Base-by-base conservation (phyloP, 2,329 filamentous ascomycete genomes). In the Calonectria pseudoturangicola region DNA sequence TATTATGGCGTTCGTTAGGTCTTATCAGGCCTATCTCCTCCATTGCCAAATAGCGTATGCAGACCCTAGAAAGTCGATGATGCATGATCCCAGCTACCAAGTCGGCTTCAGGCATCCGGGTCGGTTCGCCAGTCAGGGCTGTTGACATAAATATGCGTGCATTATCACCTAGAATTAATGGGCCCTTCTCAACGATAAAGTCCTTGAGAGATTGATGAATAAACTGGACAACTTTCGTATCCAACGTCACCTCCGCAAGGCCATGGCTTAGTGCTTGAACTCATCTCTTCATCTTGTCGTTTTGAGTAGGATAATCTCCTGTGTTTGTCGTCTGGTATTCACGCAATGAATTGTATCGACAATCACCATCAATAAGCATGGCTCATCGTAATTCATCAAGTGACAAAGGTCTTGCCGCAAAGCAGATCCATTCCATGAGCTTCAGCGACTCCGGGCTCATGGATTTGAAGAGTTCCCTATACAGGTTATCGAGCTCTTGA, bases 371-470 rank as follows among this genome's bases (percentile, higher is more conserved):
- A 36, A 83, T 27, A 18, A 75, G 58, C 77, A 84, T 75, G 5
- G 79, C 82, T 81, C 82, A 84, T 68, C 73, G 79, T 15, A 84
- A 54, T 65, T 83, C 82, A 12, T 77, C 58, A 2, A 79, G 36
- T n/a, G 73, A 68, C 15, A 83, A 70, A 0, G 82, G 79, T 33
- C 71, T 56, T 0, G 10, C 66, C 4, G 82, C 77, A 74, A 82
- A 83, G 63, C 79, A 83, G 27, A 84, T 75, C 82, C 81, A 84
- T 73, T 82, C 74, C 0, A 84, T 75, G 0, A 84, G 77, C 28
- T 74, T 81, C 7, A 76, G 3, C 1, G 81, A 79, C 8, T 54
- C 62, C 2, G 69, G 39, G 2, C 67, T 47, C 75, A 82, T 80
- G 2, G 6, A 30, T 10, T 47, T 9, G 9, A 80, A 43, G 18